Evolutionary conservation across 148 eudicot species (phyloP).

Genomic region (Rhododendron ferrugineum): DNA sequence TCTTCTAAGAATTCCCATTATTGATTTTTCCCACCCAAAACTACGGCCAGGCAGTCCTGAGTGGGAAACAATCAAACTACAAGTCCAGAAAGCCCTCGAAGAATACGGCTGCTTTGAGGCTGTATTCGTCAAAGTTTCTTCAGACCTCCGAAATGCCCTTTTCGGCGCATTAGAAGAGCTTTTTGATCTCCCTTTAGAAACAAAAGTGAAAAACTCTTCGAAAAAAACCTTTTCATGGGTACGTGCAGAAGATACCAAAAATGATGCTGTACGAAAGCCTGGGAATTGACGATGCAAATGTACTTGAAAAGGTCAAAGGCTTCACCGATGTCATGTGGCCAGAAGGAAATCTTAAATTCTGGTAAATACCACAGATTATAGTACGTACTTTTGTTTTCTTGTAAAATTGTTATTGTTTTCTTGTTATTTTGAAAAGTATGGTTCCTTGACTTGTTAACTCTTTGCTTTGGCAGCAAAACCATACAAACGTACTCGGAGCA

Average conservation of each 20-base stretch:
- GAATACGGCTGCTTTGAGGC: slow-evolving; percentile 26
- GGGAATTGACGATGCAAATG: slow-evolving; percentile 25
- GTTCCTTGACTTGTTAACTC: not conserved
- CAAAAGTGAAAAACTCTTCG: slow-evolving; percentile 22
- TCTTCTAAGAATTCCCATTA: not conserved
- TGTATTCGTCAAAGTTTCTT: not conserved
- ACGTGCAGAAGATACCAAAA: slow-evolving; percentile 12
- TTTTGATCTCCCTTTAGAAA: slow-evolving; percentile 25
- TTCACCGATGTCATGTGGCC: slow-evolving; percentile 21
- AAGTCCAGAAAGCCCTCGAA: slow-evolving; percentile 23
- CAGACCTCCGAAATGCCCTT: slow-evolving; percentile 8
- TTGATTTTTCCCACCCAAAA: not conserved
- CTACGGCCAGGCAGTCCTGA: not conserved
- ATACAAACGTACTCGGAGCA: slow-evolving; percentile 28
- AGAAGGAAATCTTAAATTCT: slow-evolving; percentile 20
- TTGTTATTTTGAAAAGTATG: not conserved
- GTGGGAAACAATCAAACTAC: not conserved
- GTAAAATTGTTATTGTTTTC: not conserved
- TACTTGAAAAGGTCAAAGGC: not conserved
- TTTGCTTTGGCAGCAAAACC: slow-evolving; percentile 20
- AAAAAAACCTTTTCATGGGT: slow-evolving; percentile 14
- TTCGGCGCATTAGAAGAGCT: slow-evolving; percentile 11
- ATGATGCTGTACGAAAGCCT: slow-evolving; percentile 20
- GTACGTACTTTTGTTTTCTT: not conserved
- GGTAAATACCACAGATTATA: slow-evolving; percentile 7